Base-by-base conservation (phyloP, 768 basidiomycete species). In the Infundibulicybe gibba region DNA sequence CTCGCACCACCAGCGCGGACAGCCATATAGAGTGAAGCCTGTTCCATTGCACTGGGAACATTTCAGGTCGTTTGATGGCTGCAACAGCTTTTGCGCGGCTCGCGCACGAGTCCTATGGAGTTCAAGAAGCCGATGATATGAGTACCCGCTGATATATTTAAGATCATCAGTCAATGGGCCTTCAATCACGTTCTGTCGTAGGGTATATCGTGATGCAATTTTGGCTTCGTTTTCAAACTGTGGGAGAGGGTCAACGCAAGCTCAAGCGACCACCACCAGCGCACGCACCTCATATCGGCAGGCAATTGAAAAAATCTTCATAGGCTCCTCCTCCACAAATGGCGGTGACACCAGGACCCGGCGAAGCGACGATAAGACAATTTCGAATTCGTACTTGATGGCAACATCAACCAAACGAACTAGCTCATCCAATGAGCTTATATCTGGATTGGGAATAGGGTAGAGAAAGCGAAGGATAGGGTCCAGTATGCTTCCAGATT, bases 1-100 rank as follows among this genome's bases (percentile, higher is more conserved):
- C 43, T 69, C 71, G 30, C 54, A 56, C 77, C 76, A 80, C 78
- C 75, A 79, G 53, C 63, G 63, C 25, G 77, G 79, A 4, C 38
- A 19, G 6, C 48, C 43, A 17, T 40, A 49, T 16, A 67, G 63
- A 8, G 63, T 63, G 35, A 49, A 17, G 1, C 19, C 11, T 3
- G 49, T 13, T 13, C 69, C 69, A 20, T 71, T 77, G 52, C 76
- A 80, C 44, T 71, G 67, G 51, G 69, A 65, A 54, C 79, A 79
- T 53, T 70, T 68, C 43, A 76, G 52, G 17, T 69, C 64, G 12
- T 67, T 64, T 9, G 63, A 50, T 40, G 64, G 57, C 44, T 61
- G 56, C n/a, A 79, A 51, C 5, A 70, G 54, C 30, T 61, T 58
- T 41, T 61, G 65, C 4, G 75, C 73, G 2, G 66, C 66, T 13